Evolutionary conservation across 164 flowering plant genomes (phyloP).

Genomic region (Saururus chinensis): DNA sequence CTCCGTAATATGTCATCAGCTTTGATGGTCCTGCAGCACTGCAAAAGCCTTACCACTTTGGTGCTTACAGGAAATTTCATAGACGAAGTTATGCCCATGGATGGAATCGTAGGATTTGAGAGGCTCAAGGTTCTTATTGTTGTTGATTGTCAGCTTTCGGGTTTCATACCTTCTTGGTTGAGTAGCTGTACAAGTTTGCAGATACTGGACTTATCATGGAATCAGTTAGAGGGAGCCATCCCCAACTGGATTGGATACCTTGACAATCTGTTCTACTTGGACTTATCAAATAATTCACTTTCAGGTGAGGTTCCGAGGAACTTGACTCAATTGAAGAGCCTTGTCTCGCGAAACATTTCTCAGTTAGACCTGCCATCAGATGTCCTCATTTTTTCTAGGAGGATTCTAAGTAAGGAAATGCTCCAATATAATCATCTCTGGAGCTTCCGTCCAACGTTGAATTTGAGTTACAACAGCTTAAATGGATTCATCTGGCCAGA

Average conservation of each 20-base stretch:
- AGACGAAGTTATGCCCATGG: conserved; percentile 5
- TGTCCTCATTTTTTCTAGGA: no score
- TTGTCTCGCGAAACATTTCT: conserved; percentile 12
- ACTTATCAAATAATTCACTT: conserved; percentile 73
- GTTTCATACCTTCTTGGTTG: conserved; percentile 62
- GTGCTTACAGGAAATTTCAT: conserved; percentile 13
- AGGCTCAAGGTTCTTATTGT: conserved; percentile 7
- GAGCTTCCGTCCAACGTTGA: no score
- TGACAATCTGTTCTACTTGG: conserved; percentile 71
- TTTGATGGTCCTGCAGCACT: conserved; percentile 15
- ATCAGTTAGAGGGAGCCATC: conserved; percentile 47
- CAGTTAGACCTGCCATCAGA: conserved; percentile 5
- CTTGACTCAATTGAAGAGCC: conserved; percentile 30
- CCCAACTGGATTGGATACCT: conserved; percentile 68
- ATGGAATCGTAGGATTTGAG: conserved; percentile 7
- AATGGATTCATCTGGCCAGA: no score
- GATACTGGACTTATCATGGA: conserved; percentile 83
- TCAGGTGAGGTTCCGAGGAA: conserved; percentile 59
- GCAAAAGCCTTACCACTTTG: conserved; percentile 17
- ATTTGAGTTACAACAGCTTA: no score
- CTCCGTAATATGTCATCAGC: conserved; percentile 14
- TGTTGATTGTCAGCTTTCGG: conserved; percentile 25
- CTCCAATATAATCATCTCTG: no score
- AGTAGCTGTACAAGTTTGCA: conserved; percentile 32
- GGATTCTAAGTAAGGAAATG: no score